Conservation (phyloP, 2,329 filamentous ascomycete genomes). For the Colletotrichum chrysophilum region DNA sequence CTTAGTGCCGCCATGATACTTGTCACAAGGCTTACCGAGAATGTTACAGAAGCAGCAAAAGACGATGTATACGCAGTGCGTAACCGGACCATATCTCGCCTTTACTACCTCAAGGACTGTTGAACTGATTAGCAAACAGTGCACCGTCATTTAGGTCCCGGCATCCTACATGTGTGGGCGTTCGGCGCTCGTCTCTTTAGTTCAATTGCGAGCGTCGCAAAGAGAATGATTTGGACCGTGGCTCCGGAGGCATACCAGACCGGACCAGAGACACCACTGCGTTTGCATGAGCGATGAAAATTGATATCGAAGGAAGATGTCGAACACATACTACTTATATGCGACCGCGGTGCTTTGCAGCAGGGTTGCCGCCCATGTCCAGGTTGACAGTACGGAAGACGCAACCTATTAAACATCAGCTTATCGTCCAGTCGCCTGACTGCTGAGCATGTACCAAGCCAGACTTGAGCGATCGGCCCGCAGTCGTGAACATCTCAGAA, state of each 20-base stretch:
- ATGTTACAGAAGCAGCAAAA: conserved; percentile 84
- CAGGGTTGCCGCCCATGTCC: conserved; percentile 90
- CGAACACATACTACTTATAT: conserved; percentile 64
- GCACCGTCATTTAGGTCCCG: rapidly evolving
- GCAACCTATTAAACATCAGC: conserved; percentile 50
- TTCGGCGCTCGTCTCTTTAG: conserved; percentile 87
- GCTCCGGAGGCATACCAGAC: conserved; percentile 73
- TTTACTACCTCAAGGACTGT: conserved; percentile 77
- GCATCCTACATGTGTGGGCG: conserved; percentile 67
- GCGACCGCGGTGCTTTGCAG: conserved; percentile 82
- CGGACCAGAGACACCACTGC: conserved; percentile 61
- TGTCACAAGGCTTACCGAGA: conserved; percentile 38
- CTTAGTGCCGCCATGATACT: rapidly evolving
- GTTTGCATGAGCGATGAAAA: neutral
- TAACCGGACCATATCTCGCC: conserved; percentile 74
- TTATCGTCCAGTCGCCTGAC: rapidly evolving
- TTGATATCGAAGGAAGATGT: rapidly evolving
- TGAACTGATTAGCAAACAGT: neutral
- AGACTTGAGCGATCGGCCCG: conserved; percentile 86
- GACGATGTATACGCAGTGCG: conserved; percentile 80
- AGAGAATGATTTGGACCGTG: conserved; percentile 86
- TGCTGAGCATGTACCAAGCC: conserved; percentile 60
- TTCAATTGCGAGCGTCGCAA: conserved; percentile 89
- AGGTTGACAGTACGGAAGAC: conserved; percentile 88
- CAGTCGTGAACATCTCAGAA: conserved; percentile 91